Percentiles rank a stretch among this genome's conserved stretches.
Conservation (phyloP, 495 filamentous ascomycete species). For the Diplogelasinospora grovesii region DNA sequence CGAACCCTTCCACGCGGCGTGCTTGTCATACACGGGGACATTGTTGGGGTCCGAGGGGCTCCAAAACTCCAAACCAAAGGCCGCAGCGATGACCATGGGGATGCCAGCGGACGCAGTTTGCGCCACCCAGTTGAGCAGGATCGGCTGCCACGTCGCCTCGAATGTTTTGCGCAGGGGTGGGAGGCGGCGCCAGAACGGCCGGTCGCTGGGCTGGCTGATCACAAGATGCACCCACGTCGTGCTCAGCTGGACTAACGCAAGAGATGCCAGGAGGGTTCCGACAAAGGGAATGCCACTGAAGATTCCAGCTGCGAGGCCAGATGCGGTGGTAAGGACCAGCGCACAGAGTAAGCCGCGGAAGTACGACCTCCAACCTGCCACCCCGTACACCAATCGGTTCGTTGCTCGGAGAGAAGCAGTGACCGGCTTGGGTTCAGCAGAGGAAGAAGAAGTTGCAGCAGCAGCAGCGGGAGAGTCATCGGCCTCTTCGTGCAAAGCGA, state of each 20-base stretch:
- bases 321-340: constrained; percentile 15
- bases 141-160: constrained; percentile 35
- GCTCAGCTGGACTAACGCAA: constrained; percentile 31
- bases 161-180: constrained; percentile 37
- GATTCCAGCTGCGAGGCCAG: constrained; percentile 6
- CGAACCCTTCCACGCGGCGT: constrained; percentile 27
- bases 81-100: constrained; percentile 20
- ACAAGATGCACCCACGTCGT: constrained; percentile 41
- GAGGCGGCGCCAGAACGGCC: constrained; percentile 37
- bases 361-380: constrained; percentile 31
- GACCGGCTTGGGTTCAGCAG: constrained; percentile 31
- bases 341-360: constrained; percentile 35
- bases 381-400: constrained; percentile 28
- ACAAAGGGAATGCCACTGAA: constrained; percentile 20
- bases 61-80: constrained; percentile 23
- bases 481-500: constrained; percentile 30
- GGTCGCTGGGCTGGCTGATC: constrained; percentile 32
- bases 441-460: background rate
- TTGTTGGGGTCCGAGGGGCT: constrained; percentile 12
- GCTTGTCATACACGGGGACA: constrained; percentile 9
- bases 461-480: too few species aligned
- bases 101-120: constrained; percentile 15
- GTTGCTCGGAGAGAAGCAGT: constrained; percentile 39
- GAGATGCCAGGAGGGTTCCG: constrained; percentile 21
- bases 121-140: constrained; percentile 29